Conservation (phyloP, 176 grass and related monocot genomes). For the Zoysia japonica region DNA sequence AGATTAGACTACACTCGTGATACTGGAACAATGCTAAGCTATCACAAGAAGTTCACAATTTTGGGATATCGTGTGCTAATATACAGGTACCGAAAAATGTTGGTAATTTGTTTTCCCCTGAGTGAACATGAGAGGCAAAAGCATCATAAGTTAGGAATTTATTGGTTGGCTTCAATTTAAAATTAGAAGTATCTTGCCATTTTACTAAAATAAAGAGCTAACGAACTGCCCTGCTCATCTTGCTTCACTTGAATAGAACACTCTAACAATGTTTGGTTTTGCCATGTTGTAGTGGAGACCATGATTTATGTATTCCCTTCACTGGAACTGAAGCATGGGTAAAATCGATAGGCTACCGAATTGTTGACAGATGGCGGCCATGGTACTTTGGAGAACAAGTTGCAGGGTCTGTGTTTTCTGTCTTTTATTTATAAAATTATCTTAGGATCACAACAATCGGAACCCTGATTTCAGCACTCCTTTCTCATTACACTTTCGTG, state of each 20-base stretch:
- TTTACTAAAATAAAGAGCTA: neutral
- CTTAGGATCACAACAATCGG: neutral
- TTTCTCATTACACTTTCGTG: too few relatives aligned
- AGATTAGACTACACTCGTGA: slow-evolving; percentile 54
- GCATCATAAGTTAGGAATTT: too few relatives aligned
- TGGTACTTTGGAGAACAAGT: slow-evolving; percentile 69
- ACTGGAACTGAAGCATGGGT: slow-evolving; percentile 85
- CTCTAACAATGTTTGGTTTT: neutral
- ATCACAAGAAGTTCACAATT: slow-evolving; percentile 66
- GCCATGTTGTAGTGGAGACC: slow-evolving; percentile 58
- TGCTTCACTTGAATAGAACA: neutral
- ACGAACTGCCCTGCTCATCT: neutral
- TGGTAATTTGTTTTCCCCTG: neutral
- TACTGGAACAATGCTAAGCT: slow-evolving; percentile 54
- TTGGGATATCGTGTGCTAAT: slow-evolving; percentile 60
- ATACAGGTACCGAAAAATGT: slow-evolving; percentile 47
- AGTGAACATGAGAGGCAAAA: neutral
- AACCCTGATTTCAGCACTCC: too few relatives aligned
- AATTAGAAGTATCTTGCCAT: neutral
- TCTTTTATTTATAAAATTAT: neutral
- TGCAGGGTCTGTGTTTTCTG: slow-evolving; percentile 55
- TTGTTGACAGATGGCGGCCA: slow-evolving; percentile 71
- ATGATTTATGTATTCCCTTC: slow-evolving; percentile 80
- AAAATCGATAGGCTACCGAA: slow-evolving; percentile 60
- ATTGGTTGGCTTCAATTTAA: too few relatives aligned